Conservation (phyloP, 176 grass and related monocot genomes). For the Aegilops umbellulata region DNA sequence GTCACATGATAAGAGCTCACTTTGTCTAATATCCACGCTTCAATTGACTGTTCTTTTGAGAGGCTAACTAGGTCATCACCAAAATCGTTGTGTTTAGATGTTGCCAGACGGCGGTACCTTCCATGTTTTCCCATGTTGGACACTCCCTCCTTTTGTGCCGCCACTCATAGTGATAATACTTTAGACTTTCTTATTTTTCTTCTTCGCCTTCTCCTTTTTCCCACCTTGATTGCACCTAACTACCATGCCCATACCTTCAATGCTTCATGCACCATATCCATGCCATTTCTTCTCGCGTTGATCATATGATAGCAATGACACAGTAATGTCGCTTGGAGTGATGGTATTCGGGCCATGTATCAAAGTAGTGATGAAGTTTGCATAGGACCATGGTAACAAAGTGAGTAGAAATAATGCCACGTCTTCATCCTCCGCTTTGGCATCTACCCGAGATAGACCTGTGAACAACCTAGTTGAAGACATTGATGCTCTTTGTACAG, state of each 20-base stretch:
- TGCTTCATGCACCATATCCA: not conserved
- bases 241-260: not conserved
- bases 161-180: not conserved
- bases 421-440: not conserved
- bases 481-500: not conserved
- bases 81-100: not conserved
- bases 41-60: not conserved
- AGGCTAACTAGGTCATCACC: not conserved
- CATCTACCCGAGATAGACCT: not conserved
- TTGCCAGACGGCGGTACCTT: no score
- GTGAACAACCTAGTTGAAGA: not conserved
- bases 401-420: not conserved
- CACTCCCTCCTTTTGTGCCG: not conserved
- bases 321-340: not conserved
- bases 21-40: not conserved
- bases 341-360: not conserved
- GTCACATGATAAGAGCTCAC: not conserved
- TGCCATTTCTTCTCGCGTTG: not conserved
- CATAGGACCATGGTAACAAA: not conserved
- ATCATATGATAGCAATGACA: not conserved
- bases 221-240: no score
- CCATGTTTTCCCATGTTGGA: not conserved
- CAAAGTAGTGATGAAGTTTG: not conserved
- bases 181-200: not conserved
- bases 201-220: not conserved